Base-by-base conservation (phyloP, 768 basidiomycete genomes). In the Saitozyma sp. region DNA sequence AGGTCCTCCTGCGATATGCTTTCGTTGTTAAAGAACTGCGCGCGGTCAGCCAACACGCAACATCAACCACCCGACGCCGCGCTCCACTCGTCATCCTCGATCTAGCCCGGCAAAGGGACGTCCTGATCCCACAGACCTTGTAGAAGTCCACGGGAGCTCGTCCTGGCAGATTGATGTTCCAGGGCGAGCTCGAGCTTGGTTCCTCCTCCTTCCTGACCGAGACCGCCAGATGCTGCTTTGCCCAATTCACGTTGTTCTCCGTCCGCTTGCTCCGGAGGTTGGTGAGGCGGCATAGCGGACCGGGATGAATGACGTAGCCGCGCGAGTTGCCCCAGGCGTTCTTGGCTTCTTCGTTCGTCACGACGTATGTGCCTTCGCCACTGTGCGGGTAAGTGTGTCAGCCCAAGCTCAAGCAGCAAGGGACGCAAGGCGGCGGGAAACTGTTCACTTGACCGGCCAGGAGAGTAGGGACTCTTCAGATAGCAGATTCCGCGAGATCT, bases 81-180 rank as follows among this genome's bases (percentile, higher is more conserved):
- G 2, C 46, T 3, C 3, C 17, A 6, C 46, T 48, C 46, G 46
- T 48, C 13, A 16, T 45, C 37, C 39, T 49, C n/a, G 61, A n/a
- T n/a, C n/a, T n/a, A n/a, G n/a, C n/a, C n/a, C n/a, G n/a, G n/a
- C n/a, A n/a, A n/a, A n/a, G n/a, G n/a, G n/a, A n/a, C n/a, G n/a
- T n/a, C n/a, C n/a, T n/a, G n/a, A n/a, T n/a, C n/a, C n/a, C n/a
- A 46, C 13, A 2, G 43, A 68, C 63, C 43, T 66, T 65, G 56
- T 63, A 65, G 48, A 67, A 62, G 52, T 69, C 57, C 2, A 75
- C 68, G 39, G 66, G 59, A 2, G 73, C 70, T 6, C 67, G 64
- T 0, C 84, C 86, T 1, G 87, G 86, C 5, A 88, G 75, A 70
- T 88, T 84, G 58, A 85, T 80, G 74, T 87, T 88, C 86, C 87